phyloP scores from a whole-genome alignment of 2,329 filamentous ascomycete species.

The Penicillium fuscoglaucum region DNA sequence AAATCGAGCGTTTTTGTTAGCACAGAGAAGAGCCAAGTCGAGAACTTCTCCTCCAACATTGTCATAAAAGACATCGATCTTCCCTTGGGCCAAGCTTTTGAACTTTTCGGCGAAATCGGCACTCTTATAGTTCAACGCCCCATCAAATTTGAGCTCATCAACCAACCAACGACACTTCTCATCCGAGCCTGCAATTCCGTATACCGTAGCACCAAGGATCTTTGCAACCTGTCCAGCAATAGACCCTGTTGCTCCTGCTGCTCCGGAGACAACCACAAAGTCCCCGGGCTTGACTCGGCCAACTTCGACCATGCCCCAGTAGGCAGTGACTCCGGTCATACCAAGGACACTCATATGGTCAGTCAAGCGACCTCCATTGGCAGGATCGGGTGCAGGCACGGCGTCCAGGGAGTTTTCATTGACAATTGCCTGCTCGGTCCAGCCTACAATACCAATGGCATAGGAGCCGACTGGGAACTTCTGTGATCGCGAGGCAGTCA shows the following conservation, averaged over 20 bases:
- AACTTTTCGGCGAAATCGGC: conserved; percentile 1
- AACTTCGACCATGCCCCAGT: conserved; percentile 47
- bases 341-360: conserved; percentile 38
- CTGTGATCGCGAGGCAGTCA: background rate
- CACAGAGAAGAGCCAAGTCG: background rate
- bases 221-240: conserved; percentile 57
- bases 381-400: background rate
- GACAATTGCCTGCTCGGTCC: background rate
- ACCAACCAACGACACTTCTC: conserved; percentile 54
- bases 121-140: conserved; percentile 57
- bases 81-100: no score
- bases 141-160: conserved; percentile 54
- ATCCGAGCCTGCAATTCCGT: conserved; percentile 55
- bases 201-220: conserved; percentile 34
- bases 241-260: conserved; percentile 51
- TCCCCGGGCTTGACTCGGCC: conserved; percentile 42
- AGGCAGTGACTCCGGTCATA: conserved; percentile 48
- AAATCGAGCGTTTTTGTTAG: background rate
- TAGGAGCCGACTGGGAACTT: background rate
- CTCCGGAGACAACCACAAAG: conserved; percentile 49
- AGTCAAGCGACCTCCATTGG: background rate
- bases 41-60: background rate
- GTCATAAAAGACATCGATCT: background rate
- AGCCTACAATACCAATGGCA: background rate
- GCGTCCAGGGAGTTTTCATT: background rate